Percentiles rank a stretch among this genome's conserved stretches.
Conservation (phyloP, 2,329 filamentous ascomycete genomes). For the Claviceps monticola region DNA sequence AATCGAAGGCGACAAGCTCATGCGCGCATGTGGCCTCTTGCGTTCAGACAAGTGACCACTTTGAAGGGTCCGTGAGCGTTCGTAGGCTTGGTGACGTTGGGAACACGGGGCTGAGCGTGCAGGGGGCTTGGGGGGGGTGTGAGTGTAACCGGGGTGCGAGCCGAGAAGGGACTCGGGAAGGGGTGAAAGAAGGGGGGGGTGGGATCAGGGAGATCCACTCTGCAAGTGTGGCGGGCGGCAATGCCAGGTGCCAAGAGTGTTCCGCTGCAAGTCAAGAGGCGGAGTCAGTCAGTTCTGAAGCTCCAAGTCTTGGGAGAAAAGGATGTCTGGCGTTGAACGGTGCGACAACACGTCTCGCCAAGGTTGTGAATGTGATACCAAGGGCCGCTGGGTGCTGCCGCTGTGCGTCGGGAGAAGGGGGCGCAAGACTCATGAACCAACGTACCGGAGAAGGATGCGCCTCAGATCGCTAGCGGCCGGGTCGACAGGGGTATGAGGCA, state of each 20-base stretch:
- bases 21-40: slow-evolving; percentile 18
- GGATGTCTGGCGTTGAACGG: background rate
- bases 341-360: background rate
- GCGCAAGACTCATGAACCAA: slow-evolving; percentile 7
- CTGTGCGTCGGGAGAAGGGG: slow-evolving; percentile 5
- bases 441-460: slow-evolving; percentile 6
- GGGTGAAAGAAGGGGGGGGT: background rate
- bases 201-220: background rate
- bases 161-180: slow-evolving; percentile 5
- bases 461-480: slow-evolving; percentile 11
- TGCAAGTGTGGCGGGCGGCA: background rate
- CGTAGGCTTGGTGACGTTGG: slow-evolving; percentile 28
- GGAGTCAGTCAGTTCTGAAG: background rate
- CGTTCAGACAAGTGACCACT: slow-evolving; percentile 15
- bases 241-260: background rate
- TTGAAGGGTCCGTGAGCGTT: slow-evolving; percentile 16
- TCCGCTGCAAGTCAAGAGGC: background rate
- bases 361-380: background rate
- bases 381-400: slow-evolving; percentile 1
- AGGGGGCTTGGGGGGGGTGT: background rate
- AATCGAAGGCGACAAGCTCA: slow-evolving; percentile 8
- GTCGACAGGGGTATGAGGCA: slow-evolving; percentile 10
- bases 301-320: background rate
- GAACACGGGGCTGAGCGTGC: slow-evolving; percentile 28
- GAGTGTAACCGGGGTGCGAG: background rate